Evolutionary conservation across 805 yeast genomes (phyloP).

Genomic region (Monosporozyma siamensis): DNA sequence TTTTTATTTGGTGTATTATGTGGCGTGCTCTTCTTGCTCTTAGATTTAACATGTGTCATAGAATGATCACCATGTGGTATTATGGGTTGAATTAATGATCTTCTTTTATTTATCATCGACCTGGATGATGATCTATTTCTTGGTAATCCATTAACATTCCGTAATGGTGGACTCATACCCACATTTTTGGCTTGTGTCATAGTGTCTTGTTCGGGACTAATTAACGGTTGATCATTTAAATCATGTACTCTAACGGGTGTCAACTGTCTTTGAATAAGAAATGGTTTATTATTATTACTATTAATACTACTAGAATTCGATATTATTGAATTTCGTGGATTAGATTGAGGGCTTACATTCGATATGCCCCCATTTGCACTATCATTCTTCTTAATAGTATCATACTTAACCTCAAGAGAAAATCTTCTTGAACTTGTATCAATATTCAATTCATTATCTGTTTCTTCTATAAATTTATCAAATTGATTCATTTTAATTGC

Average conservation of each 20-base stretch:
- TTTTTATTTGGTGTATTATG: not conserved
- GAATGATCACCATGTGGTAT: constrained; percentile 13
- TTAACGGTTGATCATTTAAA: constrained; percentile 10
- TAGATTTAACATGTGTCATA: too few species aligned
- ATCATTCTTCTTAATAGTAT: too few species aligned
- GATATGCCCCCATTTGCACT: too few species aligned
- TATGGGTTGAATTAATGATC: constrained; percentile 24
- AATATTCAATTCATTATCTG: constrained; percentile 27
- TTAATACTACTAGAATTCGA: not conserved
- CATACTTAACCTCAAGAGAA: too few species aligned
- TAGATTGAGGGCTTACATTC: not conserved
- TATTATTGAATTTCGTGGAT: not conserved
- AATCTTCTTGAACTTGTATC: constrained; percentile 30
- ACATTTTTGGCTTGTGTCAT: not conserved
- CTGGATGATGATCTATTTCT: constrained; percentile 5
- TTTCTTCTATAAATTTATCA: constrained; percentile 31
- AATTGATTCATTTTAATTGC: constrained; percentile 21
- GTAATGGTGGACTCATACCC: not conserved
- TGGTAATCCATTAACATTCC: not conserved
- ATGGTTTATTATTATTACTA: not conserved
- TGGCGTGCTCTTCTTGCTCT: too few species aligned
- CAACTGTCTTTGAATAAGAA: constrained; percentile 10
- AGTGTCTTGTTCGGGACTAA: not conserved
- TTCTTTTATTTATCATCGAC: constrained; percentile 15
- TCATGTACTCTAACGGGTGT: constrained; percentile 14